Percentiles rank a stretch among this genome's conserved stretches.
These are phyloP conservation scores for Buxus sempervirens DNA, from an alignment of 164 flowering plant genomes.

Conservation along the genomic window DNA sequence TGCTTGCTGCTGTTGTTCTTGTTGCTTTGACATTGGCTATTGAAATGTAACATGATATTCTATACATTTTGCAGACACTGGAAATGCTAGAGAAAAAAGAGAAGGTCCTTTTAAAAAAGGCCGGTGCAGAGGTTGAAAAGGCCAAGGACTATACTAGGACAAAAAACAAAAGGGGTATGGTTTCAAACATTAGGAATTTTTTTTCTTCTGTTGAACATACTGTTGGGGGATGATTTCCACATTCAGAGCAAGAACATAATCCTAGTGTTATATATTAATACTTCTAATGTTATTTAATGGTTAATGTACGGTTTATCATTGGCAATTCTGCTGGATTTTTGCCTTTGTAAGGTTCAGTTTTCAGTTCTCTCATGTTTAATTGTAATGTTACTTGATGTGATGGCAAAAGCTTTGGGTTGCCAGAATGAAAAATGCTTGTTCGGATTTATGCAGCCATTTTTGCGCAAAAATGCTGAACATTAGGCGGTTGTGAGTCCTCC, in stretches of 20 bases:
- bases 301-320: too few relatives aligned
- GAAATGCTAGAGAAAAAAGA: slow-evolving; percentile 46
- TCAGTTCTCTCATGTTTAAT: too few relatives aligned
- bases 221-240: not conserved
- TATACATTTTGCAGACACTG: slow-evolving; percentile 27
- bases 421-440: too few relatives aligned
- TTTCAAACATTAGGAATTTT: not conserved
- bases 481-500: too few relatives aligned
- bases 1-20: not conserved
- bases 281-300: not conserved
- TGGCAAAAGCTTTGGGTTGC: too few relatives aligned
- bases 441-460: too few relatives aligned
- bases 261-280: too few relatives aligned
- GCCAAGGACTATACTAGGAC: slow-evolving; percentile 42
- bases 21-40: not conserved
- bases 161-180: slow-evolving; percentile 38
- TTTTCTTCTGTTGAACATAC: not conserved
- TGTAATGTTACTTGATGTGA: too few relatives aligned
- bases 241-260: too few relatives aligned
- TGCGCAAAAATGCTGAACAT: too few relatives aligned
- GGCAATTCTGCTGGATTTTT: too few relatives aligned
- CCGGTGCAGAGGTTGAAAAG: slow-evolving; percentile 33
- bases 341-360: too few relatives aligned
- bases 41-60: not conserved
- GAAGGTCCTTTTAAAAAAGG: slow-evolving; percentile 40